These are phyloP conservation scores for Syzygium malaccense DNA, from an alignment of 441 rosid species.

Conservation along the genomic window DNA sequence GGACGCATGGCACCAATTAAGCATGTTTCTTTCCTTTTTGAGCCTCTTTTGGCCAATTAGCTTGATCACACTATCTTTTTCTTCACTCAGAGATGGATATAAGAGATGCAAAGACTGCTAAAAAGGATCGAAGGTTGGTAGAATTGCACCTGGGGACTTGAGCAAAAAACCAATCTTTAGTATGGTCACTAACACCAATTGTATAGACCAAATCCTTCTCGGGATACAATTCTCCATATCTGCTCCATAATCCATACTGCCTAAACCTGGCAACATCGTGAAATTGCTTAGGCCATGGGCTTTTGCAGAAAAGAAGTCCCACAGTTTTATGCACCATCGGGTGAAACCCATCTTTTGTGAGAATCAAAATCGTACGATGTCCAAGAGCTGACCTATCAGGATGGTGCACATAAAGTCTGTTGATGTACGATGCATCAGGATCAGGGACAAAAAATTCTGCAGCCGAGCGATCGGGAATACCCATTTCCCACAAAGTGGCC, in stretches of 20 bases:
- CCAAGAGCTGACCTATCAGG: constrained; percentile 54
- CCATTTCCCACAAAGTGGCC: constrained; percentile 89
- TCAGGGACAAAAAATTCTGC: constrained; percentile 73
- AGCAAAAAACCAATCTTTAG: constrained; percentile 52
- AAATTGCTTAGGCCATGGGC: background rate
- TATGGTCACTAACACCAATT: constrained; percentile 34
- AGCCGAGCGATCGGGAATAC: constrained; percentile 77
- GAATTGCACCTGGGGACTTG: constrained; percentile 41
- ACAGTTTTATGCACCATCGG: background rate
- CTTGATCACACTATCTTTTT: background rate
- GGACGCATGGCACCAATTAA: background rate
- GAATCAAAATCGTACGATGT: background rate
- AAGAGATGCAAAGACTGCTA: background rate
- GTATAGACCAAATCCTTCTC: constrained; percentile 41
- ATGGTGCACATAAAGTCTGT: constrained; percentile 60
- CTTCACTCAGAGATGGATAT: background rate
- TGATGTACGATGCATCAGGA: constrained; percentile 56
- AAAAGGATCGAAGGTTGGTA: background rate
- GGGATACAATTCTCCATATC: constrained; percentile 52
- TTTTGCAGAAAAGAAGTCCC: background rate
- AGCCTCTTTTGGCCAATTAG: background rate
- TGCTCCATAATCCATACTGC: constrained; percentile 72
- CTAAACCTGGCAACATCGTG: constrained; percentile 30
- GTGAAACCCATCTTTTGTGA: background rate
- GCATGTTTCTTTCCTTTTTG: background rate